Evolutionary conservation across 805 yeast species (phyloP).

Genomic region (Pichia phayaonensis): DNA sequence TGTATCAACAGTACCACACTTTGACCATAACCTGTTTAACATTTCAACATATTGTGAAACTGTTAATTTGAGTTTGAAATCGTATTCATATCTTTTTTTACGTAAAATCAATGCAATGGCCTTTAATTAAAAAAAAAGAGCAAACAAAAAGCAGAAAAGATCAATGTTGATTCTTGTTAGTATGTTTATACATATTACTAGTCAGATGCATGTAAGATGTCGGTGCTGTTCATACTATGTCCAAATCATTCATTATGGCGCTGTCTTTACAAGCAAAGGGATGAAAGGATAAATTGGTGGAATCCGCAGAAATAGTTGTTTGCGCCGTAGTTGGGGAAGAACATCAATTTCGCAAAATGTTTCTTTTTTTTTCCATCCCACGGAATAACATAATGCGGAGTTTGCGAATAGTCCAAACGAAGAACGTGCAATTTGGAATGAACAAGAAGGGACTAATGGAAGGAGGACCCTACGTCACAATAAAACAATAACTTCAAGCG

Average conservation of each 20-base stretch:
- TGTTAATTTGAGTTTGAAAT: not conserved
- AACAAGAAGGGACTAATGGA: too few relatives aligned
- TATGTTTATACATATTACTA: not conserved
- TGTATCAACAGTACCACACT: not conserved
- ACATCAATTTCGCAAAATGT: too few relatives aligned
- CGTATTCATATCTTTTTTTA: not conserved
- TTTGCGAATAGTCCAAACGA: too few relatives aligned
- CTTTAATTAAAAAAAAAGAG: not conserved
- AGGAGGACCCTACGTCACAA: too few relatives aligned
- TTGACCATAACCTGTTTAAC: not conserved
- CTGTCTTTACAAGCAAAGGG: too few relatives aligned
- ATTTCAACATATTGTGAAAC: not conserved
- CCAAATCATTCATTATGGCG: not conserved
- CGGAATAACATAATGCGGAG: not conserved
- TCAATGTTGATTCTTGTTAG: not conserved
- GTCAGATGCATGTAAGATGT: too few relatives aligned
- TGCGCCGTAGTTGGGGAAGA: too few relatives aligned
- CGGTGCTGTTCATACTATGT: not conserved
- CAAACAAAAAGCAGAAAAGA: not conserved
- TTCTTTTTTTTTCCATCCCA: not conserved
- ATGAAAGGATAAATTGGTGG: too few relatives aligned
- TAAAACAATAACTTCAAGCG: not conserved
- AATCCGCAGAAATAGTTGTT: too few relatives aligned
- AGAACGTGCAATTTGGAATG: too few relatives aligned
- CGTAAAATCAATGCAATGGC: not conserved